These are phyloP conservation scores for Colletotrichum incanum DNA, from an alignment of 2,329 filamentous ascomycete species.

Conservation along the genomic window DNA sequence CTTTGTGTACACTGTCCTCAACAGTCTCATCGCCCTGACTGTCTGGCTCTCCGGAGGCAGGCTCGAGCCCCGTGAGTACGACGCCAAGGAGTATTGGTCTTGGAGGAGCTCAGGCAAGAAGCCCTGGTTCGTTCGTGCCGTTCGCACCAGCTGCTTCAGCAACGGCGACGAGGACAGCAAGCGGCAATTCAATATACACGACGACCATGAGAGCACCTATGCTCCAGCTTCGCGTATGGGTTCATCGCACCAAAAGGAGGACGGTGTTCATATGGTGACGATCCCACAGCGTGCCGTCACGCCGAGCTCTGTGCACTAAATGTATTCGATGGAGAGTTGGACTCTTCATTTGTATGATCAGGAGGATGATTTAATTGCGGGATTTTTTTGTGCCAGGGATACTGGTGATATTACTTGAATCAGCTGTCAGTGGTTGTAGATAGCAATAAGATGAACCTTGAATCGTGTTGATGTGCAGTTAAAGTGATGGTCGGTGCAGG, in stretches of 20 bases:
- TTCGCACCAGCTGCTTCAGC: conserved; percentile 48
- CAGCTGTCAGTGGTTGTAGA: conserved; percentile 33
- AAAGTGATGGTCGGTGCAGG: not conserved
- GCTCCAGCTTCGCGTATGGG: conserved; percentile 36
- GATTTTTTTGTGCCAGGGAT: conserved; percentile 19
- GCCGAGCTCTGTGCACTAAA: conserved; percentile 37
- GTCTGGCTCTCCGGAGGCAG: conserved; percentile 60
- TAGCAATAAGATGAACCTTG: conserved; percentile 23
- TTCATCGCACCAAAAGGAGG: conserved; percentile 41
- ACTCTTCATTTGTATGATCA: conserved; percentile 4
- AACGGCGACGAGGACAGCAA: conserved; percentile 48
- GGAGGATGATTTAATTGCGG: not conserved
- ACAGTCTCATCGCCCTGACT: conserved; percentile 62
- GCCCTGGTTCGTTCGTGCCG: conserved; percentile 64
- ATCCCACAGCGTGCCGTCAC: conserved; percentile 41
- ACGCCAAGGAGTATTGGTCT: conserved; percentile 71
- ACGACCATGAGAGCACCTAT: conserved; percentile 43
- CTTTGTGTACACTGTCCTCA: conserved; percentile 68
- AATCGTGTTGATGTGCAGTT: not conserved
- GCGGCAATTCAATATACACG: conserved; percentile 42
- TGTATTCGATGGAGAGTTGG: not conserved
- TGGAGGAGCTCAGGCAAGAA: conserved; percentile 65
- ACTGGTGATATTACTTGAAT: conserved; percentile 7
- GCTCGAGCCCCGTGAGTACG: conserved; percentile 66
- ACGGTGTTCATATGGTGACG: conserved; percentile 41